Percentiles rank a stretch among this genome's conserved stretches.
Evolutionary conservation across 2,329 filamentous ascomycete genomes (phyloP).

Genomic region (Colletotrichum zoysiae): DNA sequence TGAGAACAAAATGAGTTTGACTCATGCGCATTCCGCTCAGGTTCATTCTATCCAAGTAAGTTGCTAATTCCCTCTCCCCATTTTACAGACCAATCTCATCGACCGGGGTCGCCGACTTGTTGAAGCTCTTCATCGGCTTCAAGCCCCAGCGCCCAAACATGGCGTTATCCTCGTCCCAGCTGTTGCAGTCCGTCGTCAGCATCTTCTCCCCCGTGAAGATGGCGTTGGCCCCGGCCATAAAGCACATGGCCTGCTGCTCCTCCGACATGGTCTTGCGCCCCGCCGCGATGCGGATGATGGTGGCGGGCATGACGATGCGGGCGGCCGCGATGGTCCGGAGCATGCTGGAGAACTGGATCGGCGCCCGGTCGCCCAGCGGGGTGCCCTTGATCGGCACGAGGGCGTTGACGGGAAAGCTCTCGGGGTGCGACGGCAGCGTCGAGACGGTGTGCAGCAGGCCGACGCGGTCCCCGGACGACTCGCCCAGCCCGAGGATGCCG

Average conservation of each 20-base stretch:
- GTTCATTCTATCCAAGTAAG: not conserved
- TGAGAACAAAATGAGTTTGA: no score
- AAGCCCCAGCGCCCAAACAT: conserved; percentile 90
- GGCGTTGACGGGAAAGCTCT: conserved; percentile 92
- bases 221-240: conserved; percentile 92
- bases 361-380: conserved; percentile 80
- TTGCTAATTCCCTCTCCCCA: not conserved
- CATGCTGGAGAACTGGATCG: conserved; percentile 82
- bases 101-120: conserved; percentile 48
- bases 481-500: conserved; percentile 87
- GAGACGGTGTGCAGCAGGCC: conserved; percentile 86
- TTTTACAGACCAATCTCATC: conserved; percentile 1
- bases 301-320: conserved; percentile 83
- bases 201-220: conserved; percentile 97
- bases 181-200: conserved; percentile 91
- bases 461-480: conserved; percentile 82
- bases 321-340: conserved; percentile 88
- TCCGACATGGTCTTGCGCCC: conserved; percentile 87
- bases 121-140: conserved; percentile 76
- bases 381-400: conserved; percentile 93
- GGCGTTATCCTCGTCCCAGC: conserved; percentile 87
- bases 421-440: conserved; percentile 84
- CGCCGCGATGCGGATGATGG: conserved; percentile 88
- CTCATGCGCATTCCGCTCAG: not conserved
- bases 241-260: conserved; percentile 90